Base-by-base conservation (phyloP, 1,284 basidiomycete species). In the Boletus albobrunnescens region DNA sequence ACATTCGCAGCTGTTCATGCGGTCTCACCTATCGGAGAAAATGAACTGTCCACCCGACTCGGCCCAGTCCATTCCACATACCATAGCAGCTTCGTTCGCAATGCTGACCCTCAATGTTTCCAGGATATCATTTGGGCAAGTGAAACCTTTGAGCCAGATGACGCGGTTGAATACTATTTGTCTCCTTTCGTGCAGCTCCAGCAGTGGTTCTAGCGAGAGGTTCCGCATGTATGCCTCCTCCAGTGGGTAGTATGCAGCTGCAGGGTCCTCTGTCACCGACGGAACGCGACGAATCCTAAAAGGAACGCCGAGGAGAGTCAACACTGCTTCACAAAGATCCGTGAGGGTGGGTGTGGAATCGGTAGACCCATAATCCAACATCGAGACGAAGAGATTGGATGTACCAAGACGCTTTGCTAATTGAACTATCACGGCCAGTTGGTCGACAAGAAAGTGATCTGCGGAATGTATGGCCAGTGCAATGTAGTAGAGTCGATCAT, bases 31-130 rank as follows among this genome's bases (percentile, higher is more conserved):
- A 68, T 95, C 94, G 20, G 93, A 95, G 71, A 95, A 96, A 58
- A 96, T 93, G 72, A 95, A 97, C 69, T 92, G 89, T 0, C 92
- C 92, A 56, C 93, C 91, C 64, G 93, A 88, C 67, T 97, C 93
- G 20, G 92, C 93, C 94, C 94, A 97, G 65, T 97, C 94, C 94
- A 96, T 96, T 20, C 93, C 92, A 64, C 94, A 96, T 2, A 95
- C 91, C 91, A 97, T 92, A 1, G 91, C 90, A 0, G 94, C 94
- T 57, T 91, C 82, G 64, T 96, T 97, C 31, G 79, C 77, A 56
- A 88, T 77, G 64, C 87, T 91, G 50, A 96, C 86, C 53, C 92
- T 84, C 62, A 96, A 82, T 16, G 89, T 94, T 70, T 97, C 94
- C 45, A 97, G 73, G 39, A 97, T 92, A 66, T 97, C 94, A 61